phyloP scores from a whole-genome alignment of 495 filamentous ascomycete genomes.

The Filosporella fistucella region DNA sequence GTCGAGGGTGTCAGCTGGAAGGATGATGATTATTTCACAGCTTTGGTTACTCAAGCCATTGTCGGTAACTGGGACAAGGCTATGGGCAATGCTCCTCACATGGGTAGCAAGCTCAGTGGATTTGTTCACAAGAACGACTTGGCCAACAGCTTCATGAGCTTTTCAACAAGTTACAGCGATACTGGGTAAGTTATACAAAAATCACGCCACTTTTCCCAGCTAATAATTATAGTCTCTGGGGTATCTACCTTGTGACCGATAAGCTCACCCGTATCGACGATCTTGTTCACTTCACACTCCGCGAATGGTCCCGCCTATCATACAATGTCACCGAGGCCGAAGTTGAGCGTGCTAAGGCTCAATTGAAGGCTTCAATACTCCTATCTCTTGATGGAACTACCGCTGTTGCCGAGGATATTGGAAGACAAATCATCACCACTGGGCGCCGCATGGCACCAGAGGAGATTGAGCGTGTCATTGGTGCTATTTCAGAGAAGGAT shows the following conservation, averaged over 20 bases:
- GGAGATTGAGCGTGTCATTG: slow-evolving; percentile 90
- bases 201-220: neutral
- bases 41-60: slow-evolving; percentile 94
- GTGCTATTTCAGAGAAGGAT: slow-evolving; percentile 89
- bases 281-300: slow-evolving; percentile 94
- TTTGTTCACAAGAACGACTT: slow-evolving; percentile 90
- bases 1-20: slow-evolving; percentile 99
- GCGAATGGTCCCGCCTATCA: slow-evolving; percentile 93
- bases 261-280: slow-evolving; percentile 84
- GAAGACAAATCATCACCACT: slow-evolving; percentile 95
- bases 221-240: slow-evolving; percentile 74
- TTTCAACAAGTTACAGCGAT: slow-evolving; percentile 98
- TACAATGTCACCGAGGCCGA: slow-evolving; percentile 82
- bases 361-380: slow-evolving; percentile 97
- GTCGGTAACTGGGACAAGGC: slow-evolving; percentile 99
- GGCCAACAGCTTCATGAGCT: slow-evolving; percentile 99
- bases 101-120: slow-evolving; percentile 95
- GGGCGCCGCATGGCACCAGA: slow-evolving; percentile 84
- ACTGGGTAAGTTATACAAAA: slow-evolving; percentile 68
- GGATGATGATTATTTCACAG: slow-evolving; percentile 98
- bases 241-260: slow-evolving; percentile 96
- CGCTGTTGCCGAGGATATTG: slow-evolving; percentile 95
- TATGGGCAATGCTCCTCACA: slow-evolving; percentile 93
- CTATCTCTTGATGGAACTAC: slow-evolving; percentile 97
- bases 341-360: slow-evolving; percentile 96